Evolutionary conservation across 805 yeast species (phyloP), one percentile per base, ranked within the genome.

Genomic region (Metschnikowia proteae): DNA sequence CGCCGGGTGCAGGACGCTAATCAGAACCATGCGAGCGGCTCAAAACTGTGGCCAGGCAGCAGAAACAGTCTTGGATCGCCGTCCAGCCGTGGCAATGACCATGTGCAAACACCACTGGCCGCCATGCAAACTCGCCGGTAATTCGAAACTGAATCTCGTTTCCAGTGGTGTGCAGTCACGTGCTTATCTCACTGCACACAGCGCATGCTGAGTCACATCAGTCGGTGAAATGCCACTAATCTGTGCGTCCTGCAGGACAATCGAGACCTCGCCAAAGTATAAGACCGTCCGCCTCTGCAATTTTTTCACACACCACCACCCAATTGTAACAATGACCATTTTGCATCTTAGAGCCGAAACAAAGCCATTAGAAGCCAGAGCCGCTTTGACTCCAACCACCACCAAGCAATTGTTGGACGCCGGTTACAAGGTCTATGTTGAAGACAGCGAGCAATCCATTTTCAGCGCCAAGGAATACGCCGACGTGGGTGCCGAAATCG

Each of bases 321-420:
- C 11, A 13, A 27, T 26, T 32, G 17, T 17, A 26, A 46, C 31
- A 25, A 52, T 56, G 51, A 88, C 86, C 34, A 82, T 78, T 46
- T 74, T 94, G 56, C 99, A 94, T 62, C 75, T 94, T 54, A 86
- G 99, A 76, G 97, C 97, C 31, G 99, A 94, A 69, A 87, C 94
- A 61, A 94, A 94, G 81, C 96, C 98, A 27, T 73, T 89, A 62
- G 99, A 94, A 74, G 96, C 95, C 53, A 86, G 99, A 75, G 96
- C 98, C 38, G 97, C 96, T 39, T 77, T 94, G 60, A 90, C 99
- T 1, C 99, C 99, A 30, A 71, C 88, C 38, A 88, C 97, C 36
- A 84, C 96, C 58, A 86, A 88, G 71, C 79, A 83, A 60, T 77
- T 94, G 55, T 68, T 88, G 53, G 88, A 84, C 50, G 91, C 96